Conservation (phyloP, 768 basidiomycete species). For the Fistulinella prunicolor region DNA sequence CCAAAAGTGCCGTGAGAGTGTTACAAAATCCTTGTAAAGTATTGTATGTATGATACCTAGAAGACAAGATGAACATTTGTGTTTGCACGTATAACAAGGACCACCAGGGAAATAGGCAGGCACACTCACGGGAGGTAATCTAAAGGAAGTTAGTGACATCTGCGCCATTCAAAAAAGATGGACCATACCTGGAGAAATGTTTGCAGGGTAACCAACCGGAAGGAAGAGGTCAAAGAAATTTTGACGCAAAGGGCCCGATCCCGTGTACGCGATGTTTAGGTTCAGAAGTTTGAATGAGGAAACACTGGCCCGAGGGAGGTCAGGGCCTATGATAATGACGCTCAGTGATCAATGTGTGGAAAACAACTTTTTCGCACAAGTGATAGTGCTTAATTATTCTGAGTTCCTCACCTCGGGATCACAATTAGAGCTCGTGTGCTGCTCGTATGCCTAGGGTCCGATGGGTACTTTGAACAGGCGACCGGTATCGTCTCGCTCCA, state of each 20-base stretch:
- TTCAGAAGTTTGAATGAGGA: neutral
- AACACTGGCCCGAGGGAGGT: no score
- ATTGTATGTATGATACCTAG: slow-evolving; percentile 65
- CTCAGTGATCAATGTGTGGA: slow-evolving; percentile 7
- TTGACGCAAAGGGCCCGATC: slow-evolving; percentile 10
- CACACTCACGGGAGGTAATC: slow-evolving; percentile 53
- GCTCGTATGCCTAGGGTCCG: neutral
- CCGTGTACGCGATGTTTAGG: neutral
- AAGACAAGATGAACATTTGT: neutral
- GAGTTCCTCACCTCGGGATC: slow-evolving; percentile 17
- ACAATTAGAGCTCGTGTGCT: neutral
- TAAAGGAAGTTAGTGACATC: slow-evolving; percentile 19
- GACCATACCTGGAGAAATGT: slow-evolving; percentile 53
- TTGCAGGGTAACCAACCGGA: slow-evolving; percentile 59
- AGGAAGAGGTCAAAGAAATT: slow-evolving; percentile 44
- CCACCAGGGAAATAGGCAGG: no score
- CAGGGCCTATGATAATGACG: neutral
- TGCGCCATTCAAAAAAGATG: neutral
- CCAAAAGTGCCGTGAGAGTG: slow-evolving; percentile 59
- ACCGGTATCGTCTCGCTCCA: slow-evolving; percentile 23
- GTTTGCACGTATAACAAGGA: slow-evolving; percentile 6
- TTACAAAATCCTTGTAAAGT: slow-evolving; percentile 69
- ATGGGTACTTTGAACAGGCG: slow-evolving; percentile 18
- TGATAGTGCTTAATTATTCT: no score
- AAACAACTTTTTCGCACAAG: neutral